These are phyloP conservation scores for Penicillium sp. DNA, from an alignment of 2,329 filamentous ascomycete species.

Conservation along the genomic window DNA sequence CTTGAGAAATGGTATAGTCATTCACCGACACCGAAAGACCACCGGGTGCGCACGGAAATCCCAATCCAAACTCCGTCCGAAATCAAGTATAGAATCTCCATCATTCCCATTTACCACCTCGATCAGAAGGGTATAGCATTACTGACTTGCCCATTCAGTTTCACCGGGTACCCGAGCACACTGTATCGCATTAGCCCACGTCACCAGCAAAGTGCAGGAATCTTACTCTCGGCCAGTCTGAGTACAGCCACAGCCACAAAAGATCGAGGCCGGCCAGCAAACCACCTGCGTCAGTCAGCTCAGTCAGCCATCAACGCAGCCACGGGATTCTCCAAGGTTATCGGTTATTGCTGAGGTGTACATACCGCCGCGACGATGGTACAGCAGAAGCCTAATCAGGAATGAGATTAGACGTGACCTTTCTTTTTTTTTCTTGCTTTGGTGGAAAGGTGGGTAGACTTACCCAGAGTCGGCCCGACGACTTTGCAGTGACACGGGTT, in stretches of 20 bases:
- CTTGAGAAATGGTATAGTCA: background rate
- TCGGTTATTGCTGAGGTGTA: constrained; percentile 6
- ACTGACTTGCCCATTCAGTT: constrained; percentile 51
- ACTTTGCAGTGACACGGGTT: constrained; percentile 59
- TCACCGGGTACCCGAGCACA: constrained; percentile 53
- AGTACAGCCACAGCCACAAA: constrained; percentile 58
- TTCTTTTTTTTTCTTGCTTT: background rate
- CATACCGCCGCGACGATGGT: constrained; percentile 52
- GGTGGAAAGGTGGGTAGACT: constrained; percentile 5
- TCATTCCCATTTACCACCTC: background rate
- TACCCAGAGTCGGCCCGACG: constrained; percentile 55
- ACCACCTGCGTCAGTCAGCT: constrained; percentile 40
- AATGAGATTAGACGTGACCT: background rate
- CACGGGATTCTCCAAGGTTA: background rate
- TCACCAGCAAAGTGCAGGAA: background rate
- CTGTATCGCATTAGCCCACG: constrained; percentile 34
- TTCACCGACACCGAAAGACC: background rate
- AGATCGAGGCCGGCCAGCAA: constrained; percentile 55
- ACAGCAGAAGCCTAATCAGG: constrained; percentile 41
- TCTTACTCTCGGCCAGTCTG: constrained; percentile 54
- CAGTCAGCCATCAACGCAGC: background rate
- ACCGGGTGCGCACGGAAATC: background rate
- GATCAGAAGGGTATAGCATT: constrained; percentile 51
- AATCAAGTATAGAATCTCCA: background rate
- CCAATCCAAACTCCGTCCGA: background rate